Base-by-base conservation (phyloP, 495 filamentous ascomycete species). In the Bombardia bombarda region DNA sequence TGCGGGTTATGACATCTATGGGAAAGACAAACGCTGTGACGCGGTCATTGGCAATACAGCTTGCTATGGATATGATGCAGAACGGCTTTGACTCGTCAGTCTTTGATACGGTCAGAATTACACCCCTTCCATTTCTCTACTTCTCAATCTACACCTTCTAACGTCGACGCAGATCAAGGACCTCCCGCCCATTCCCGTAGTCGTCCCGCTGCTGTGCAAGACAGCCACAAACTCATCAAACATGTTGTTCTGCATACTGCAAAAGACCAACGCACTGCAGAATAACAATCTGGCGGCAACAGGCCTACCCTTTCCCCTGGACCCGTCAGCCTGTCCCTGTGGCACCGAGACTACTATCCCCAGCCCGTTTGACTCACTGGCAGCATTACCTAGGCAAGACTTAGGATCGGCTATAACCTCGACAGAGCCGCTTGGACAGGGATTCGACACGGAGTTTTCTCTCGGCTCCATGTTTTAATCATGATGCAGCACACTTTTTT, bases 1-100 rank as follows among this genome's bases (percentile, higher is more conserved):
- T 41, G 16, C 14, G 32, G 4, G 14, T 47, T 4, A n/a, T 47
- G 32, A 21, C 36, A 8, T 14, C 9, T 13, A 14, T 42, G 3
- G 45, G 38, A 4, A 42, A 32, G 7, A 36, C 23, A 8, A 42
- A 42, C 23, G 13, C 32, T 5, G 22, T 42, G 16, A 34, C 32
- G 3, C 4, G 38, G 38, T 41, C 45, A 6, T 18, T 47, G 32
- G 45, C 39, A n/a, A 37, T 42, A 16, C 45, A 42, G 32, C 45
- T 47, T 8, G 39, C 45, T 7, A 35, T 34, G 45, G 38, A 47
- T 13, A 37, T 47, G 45, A 42, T 42, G 38, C n/a, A 31, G 19
- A 42, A 22, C 7, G 45, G 39, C 3, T 34, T 38, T 23, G 31
- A 46, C 19, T 32, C 32, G 2, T 23, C 19, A 9, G 23, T 25